These are phyloP conservation scores for Raddia distichophylla DNA, from an alignment of 176 grass and related monocot genomes.

Conservation along the genomic window DNA sequence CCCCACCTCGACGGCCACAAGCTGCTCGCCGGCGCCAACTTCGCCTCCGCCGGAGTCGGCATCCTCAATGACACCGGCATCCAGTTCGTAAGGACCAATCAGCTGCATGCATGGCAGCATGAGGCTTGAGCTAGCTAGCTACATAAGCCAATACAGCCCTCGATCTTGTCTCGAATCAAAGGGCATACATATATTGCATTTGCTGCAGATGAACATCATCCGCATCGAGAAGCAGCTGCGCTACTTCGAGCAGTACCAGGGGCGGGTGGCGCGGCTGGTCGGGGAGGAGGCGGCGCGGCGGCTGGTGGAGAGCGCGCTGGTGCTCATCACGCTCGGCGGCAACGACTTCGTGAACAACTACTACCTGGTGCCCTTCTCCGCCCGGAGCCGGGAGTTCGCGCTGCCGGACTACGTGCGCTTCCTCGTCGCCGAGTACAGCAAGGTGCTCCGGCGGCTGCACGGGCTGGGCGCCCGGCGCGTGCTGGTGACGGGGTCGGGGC, in stretches of 20 bases:
- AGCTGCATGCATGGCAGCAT: no score
- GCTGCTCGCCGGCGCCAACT: slow-evolving; percentile 59
- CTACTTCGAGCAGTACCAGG: slow-evolving; percentile 77
- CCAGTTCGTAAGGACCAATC: slow-evolving; percentile 47
- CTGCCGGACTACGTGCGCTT: slow-evolving; percentile 66
- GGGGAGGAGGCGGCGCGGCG: slow-evolving; percentile 26
- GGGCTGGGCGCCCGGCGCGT: slow-evolving; percentile 51
- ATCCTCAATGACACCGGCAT: slow-evolving; percentile 67
- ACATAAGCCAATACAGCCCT: no score
- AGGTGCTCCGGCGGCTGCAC: slow-evolving; percentile 52
- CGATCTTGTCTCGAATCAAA: no score
- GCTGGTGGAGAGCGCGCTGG: slow-evolving; percentile 52
- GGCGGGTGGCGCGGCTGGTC: slow-evolving; percentile 40
- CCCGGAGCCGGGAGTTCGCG: slow-evolving; percentile 51
- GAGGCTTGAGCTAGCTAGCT: no score
- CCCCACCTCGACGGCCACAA: slow-evolving; percentile 49
- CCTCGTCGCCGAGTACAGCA: slow-evolving; percentile 57
- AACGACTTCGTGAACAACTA: slow-evolving; percentile 90
- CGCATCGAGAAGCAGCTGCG: slow-evolving; percentile 67
- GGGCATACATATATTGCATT: no score
- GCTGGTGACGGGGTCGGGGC: slow-evolving; percentile 56
- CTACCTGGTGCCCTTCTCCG: slow-evolving; percentile 71
- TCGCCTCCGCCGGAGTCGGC: slow-evolving; percentile 61
- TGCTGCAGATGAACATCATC: slow-evolving; percentile 56
- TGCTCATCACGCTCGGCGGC: slow-evolving; percentile 64